Evolutionary conservation across 768 basidiomycete species (phyloP), one percentile per base, ranked within the genome.

Genomic region (Mycena albidolilacea): DNA sequence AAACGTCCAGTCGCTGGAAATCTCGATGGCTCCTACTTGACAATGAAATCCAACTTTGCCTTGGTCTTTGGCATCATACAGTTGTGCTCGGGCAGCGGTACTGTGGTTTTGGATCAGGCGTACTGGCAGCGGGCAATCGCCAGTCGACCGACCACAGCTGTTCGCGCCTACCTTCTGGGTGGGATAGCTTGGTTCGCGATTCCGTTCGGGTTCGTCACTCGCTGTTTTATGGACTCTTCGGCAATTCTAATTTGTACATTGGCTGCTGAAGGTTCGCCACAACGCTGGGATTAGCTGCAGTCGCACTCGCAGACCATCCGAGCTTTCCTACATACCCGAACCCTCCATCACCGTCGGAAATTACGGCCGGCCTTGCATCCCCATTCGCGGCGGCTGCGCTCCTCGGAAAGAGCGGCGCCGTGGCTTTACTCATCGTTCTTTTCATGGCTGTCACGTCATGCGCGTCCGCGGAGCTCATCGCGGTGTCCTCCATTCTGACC

Each of bases 41-140:
- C 90, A 0, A 87, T 91, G 86, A 88, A 88, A 73, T 88, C 88
- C 17, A 83, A 85, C 54, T 82, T 85, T 69, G 86, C 83, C 7
- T 77, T 87, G 23, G 82, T 86, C 14, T 86, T 86, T 55, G 86
- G 85, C 44, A 7, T 57, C 30, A 60, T 54, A 41, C 69, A 35
- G 63, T 48, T 66, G 54, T 21, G 55, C 62, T 67, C 54, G 48
- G 58, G 67, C 69, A 73, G 14, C 35, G 69, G 41, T 55, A 65
- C 43, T 37, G 65, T 75, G 11, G 68, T 30, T 54, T 55, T 74
- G 83, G 86, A 87, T 30, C 71, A 72, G 39, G 67, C 71, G 0
- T 89, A 89, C 71, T 90, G 88, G 88, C 89, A 90, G 77, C 80
- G 88, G 78, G 87, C 87, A 75, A 89, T 89, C 50, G 87, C 88